phyloP scores from a whole-genome alignment of 1,139 yeast genomes.

The Scheffersomyces insectosa region DNA sequence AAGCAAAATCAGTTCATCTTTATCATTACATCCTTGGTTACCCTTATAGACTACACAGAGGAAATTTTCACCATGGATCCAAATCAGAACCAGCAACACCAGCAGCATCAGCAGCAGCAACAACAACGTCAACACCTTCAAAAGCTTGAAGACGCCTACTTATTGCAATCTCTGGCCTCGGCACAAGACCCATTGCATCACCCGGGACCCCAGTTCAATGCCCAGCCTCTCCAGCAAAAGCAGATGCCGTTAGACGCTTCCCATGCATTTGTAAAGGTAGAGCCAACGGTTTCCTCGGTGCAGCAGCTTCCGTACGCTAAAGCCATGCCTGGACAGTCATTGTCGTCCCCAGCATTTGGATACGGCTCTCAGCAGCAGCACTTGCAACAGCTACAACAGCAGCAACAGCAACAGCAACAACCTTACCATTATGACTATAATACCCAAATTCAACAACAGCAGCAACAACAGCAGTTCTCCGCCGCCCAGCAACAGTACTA shows the following conservation, averaged over 20 bases:
- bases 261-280: neutral
- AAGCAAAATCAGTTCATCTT: too few species aligned
- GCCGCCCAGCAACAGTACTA: constrained; percentile 6
- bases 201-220: neutral
- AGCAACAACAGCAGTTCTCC: constrained; percentile 4
- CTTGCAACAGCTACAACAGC: constrained; percentile 4
- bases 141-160: constrained; percentile 9
- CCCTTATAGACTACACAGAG: too few species aligned
- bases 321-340: too few species aligned
- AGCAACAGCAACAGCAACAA: constrained; percentile 2
- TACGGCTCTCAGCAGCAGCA: constrained; percentile 1
- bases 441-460: constrained; percentile 9
- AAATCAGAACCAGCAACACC: constrained; percentile 9
- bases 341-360: too few species aligned
- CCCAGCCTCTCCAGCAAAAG: neutral
- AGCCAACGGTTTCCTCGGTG: neutral
- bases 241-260: neutral
- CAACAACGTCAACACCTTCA: constrained; percentile 5
- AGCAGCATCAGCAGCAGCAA: constrained; percentile 4
- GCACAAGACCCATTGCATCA: neutral
- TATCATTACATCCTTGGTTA: too few species aligned
- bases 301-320: neutral
- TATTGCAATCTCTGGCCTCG: constrained; percentile 2
- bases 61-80: too few species aligned
- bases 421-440: constrained; percentile 1